Conservation (phyloP, 2,329 filamentous ascomycete species). For the Dothistroma pini region DNA sequence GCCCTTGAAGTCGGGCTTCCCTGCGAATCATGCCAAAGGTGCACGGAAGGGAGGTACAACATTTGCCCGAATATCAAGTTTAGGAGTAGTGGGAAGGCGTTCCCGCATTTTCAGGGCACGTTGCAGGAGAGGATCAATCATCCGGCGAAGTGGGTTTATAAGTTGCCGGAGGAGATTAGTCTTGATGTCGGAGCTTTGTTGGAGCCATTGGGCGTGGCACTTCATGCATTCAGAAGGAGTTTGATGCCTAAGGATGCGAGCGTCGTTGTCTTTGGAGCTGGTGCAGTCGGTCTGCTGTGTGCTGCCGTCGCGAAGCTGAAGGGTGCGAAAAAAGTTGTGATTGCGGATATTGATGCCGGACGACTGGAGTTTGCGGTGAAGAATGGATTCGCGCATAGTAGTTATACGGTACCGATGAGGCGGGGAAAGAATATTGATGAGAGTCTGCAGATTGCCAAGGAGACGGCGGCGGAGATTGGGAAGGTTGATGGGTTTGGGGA, state of each 20-base stretch:
- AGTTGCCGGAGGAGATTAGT: slow-evolving; percentile 51
- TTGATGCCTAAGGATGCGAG: slow-evolving; percentile 45
- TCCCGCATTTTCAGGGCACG: slow-evolving; percentile 62
- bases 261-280: slow-evolving; percentile 58
- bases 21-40: slow-evolving; percentile 62
- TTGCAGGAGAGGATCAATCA: slow-evolving; percentile 61
- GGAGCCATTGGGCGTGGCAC: slow-evolving; percentile 58
- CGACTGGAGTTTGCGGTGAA: slow-evolving; percentile 54
- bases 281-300: slow-evolving; percentile 58
- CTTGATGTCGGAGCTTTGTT: slow-evolving; percentile 57
- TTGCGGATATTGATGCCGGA: slow-evolving; percentile 59
- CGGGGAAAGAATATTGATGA: slow-evolving; percentile 52
- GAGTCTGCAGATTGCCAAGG: slow-evolving; percentile 49
- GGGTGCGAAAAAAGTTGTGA: slow-evolving; percentile 53
- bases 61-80: slow-evolving; percentile 59
- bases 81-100: slow-evolving; percentile 56
- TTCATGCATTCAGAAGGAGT: slow-evolving; percentile 57
- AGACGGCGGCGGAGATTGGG: slow-evolving; percentile 44
- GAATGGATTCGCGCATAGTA: slow-evolving; percentile 47
- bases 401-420: slow-evolving; percentile 46
- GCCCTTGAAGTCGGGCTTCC: slow-evolving; percentile 90
- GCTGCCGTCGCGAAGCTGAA: slow-evolving; percentile 55
- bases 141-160: slow-evolving; percentile 58
- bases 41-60: slow-evolving; percentile 57
- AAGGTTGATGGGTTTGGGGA: slow-evolving; percentile 47